phyloP scores from a whole-genome alignment of 805 yeast genomes.

The Candida yuanshanica region DNA sequence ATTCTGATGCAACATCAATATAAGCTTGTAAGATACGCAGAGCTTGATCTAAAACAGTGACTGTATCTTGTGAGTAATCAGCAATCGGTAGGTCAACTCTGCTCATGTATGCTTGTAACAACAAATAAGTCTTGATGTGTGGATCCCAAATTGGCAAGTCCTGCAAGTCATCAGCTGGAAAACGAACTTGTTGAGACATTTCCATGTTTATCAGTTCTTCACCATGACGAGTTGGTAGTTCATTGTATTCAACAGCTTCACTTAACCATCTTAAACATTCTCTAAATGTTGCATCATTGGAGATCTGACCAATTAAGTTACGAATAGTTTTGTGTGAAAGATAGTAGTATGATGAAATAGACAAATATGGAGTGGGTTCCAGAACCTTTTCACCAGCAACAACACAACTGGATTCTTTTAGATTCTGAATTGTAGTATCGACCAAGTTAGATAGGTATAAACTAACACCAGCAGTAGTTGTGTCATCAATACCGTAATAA shows the following conservation, averaged over 20 bases:
- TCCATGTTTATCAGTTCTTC: conserved; percentile 82
- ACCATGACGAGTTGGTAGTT: conserved; percentile 58
- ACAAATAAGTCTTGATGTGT: conserved; percentile 74
- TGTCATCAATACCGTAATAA: conserved; percentile 75
- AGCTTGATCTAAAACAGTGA: conserved; percentile 89
- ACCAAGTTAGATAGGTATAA: conserved; percentile 66
- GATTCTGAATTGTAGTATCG: conserved; percentile 59
- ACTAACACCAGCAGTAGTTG: conserved; percentile 75
- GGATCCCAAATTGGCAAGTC: conserved; percentile 70
- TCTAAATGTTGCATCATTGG: conserved; percentile 42
- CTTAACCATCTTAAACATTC: conserved; percentile 88
- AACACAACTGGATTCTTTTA: conserved; percentile 71
- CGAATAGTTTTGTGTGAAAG: conserved; percentile 87
- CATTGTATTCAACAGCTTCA: conserved; percentile 84
- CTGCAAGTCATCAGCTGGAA: conserved; percentile 67
- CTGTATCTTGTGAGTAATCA: conserved; percentile 90
- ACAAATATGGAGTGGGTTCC: conserved; percentile 72
- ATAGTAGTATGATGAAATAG: conserved; percentile 87
- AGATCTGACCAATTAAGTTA: conserved; percentile 50
- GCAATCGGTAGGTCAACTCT: conserved; percentile 86
- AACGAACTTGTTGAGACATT: conserved; percentile 54
- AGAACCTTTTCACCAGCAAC: conserved; percentile 38
- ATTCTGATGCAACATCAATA: conserved; percentile 83
- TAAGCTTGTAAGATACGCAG: conserved; percentile 90
- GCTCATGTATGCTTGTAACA: conserved; percentile 87